Conservation (phyloP, 331 rosid genomes). For the Cucumis variabilis region DNA sequence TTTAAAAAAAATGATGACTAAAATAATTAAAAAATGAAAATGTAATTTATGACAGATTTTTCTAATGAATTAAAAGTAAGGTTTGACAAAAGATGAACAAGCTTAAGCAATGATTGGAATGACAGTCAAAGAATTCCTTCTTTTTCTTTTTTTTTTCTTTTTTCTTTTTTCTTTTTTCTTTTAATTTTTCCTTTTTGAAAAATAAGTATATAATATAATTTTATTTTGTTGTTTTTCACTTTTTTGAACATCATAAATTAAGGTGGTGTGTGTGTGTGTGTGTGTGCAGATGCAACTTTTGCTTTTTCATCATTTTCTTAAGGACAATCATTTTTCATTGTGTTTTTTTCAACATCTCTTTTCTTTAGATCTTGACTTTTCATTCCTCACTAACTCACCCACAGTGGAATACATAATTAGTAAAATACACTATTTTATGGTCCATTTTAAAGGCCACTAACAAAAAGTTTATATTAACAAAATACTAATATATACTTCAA, state of each 20-base stretch:
- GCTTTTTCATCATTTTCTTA: background rate
- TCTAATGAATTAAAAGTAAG: background rate
- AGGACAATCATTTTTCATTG: background rate
- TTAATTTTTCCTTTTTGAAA: background rate
- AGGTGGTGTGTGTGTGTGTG: background rate
- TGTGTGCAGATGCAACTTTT: background rate
- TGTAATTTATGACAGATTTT: background rate
- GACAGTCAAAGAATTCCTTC: background rate
- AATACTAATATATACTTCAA: too few species aligned
- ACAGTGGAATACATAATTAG: background rate
- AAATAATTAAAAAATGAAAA: background rate
- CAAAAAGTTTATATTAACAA: too few species aligned
- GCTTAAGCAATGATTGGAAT: background rate
- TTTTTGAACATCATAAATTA: background rate
- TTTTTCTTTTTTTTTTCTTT: background rate
- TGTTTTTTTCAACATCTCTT: background rate
- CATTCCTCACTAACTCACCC: background rate
- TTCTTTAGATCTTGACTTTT: conserved; percentile 22
- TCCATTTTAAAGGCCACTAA: background rate
- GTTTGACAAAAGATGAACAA: background rate
- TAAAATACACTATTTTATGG: background rate
- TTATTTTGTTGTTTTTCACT: background rate
- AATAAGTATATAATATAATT: background rate
- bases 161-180: too few species aligned
- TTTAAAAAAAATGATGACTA: too few species aligned